Base-by-base conservation (phyloP, 441 rosid genomes). In the Kokia cookei region DNA sequence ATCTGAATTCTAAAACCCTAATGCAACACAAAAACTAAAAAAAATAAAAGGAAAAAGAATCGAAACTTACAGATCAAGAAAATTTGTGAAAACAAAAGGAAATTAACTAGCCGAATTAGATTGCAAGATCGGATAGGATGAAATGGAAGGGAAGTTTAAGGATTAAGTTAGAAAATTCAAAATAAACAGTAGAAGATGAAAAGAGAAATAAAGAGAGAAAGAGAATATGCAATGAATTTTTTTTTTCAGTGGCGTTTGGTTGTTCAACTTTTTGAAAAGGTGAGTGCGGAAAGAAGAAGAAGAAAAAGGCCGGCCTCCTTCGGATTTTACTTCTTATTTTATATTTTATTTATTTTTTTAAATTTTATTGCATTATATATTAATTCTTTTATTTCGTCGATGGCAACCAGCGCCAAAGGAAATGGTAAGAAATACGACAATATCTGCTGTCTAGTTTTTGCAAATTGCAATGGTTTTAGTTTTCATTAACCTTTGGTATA, bases 1-100 rank as follows among this genome's bases (percentile, higher is more conserved):
- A n/a, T 5, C 14, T 32, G 47, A 69, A 69, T 4, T 29, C 14
- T n/a, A 27, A 69, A 69, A n/a, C 29, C 32, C 17, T 51, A n/a
- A 11, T 58, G 59, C 11, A 58, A 48, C 27, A 13, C 15, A 57
- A 14, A 40, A 22, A 32, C 0, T 40, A 5, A 13, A n/a, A 51
- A 42, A 9, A 67, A 15, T n/a, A 29, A 51, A 69, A 0, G 15
- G 24, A 17, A 32, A 14, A 65, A 5, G 26, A 29, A 51, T 2
- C 11, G 29, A 45, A 58, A 59, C 67, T 72, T 72, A 59, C 75
- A 26, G 43, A 29, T 72, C 29, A 72, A 27, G 12, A 43, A 71
- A 72, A 69, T 15, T 4, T 32, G 3, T 27, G 5, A 9, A 12
- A 26, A 4, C 14, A 66, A 58, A 3, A 4, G 57, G 27, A 60